phyloP scores from a whole-genome alignment of 495 filamentous ascomycete species.

The Echria macrotheca region DNA sequence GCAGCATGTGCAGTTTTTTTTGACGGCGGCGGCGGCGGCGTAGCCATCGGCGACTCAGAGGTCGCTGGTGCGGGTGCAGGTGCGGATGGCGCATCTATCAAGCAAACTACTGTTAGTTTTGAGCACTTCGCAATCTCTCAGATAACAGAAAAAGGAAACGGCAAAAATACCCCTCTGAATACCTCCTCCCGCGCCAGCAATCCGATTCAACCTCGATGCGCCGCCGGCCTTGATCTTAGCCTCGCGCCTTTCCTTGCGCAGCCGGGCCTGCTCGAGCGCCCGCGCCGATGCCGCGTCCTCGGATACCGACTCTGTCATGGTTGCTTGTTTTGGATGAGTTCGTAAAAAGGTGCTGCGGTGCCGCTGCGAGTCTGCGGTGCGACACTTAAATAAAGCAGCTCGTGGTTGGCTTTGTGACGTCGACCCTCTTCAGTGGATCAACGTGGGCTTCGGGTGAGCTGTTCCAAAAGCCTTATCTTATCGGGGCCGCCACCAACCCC shows the following conservation, averaged over 20 bases:
- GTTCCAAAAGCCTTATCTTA: slow-evolving; percentile 19
- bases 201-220: slow-evolving; percentile 71
- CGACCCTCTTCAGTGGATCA: slow-evolving; percentile 1
- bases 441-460: slow-evolving; percentile 9
- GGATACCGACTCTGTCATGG: slow-evolving; percentile 24
- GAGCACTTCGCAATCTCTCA: neutral
- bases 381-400: neutral
- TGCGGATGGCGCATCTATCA: neutral
- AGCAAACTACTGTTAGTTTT: neutral
- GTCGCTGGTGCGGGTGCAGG: slow-evolving; percentile 4
- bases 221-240: slow-evolving; percentile 85
- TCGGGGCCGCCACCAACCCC: slow-evolving; percentile 1
- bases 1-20: neutral
- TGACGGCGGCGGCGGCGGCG: slow-evolving; percentile 11
- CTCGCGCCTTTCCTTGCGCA: slow-evolving; percentile 84
- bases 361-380: too few relatives aligned
- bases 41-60: slow-evolving; percentile 7
- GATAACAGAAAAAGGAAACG: neutral
- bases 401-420: slow-evolving; percentile 7
- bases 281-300: slow-evolving; percentile 52
- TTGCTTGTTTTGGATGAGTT: neutral
- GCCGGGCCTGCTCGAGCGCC: slow-evolving; percentile 68
- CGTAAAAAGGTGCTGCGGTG: too few relatives aligned
- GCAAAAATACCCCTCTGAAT: slow-evolving; percentile 40
- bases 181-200: slow-evolving; percentile 72